phyloP scores from a whole-genome alignment of 1,284 basidiomycete species.

The Ustilago sp. region DNA sequence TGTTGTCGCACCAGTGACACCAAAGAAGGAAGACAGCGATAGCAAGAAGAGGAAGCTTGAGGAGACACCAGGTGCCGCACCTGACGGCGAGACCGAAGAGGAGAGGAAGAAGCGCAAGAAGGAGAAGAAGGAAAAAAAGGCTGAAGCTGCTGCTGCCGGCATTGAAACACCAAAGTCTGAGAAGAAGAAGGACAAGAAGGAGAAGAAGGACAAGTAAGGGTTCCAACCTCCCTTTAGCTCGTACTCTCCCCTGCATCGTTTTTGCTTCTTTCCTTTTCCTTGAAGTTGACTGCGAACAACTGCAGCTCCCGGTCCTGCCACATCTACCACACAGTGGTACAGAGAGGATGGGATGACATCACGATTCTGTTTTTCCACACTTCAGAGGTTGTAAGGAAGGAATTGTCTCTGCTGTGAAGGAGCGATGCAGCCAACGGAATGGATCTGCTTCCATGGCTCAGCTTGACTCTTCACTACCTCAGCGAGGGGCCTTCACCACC shows the following conservation, averaged over 20 bases:
- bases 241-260: not conserved
- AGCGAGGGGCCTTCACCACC: slow-evolving; percentile 5
- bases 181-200: slow-evolving; percentile 63
- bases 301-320: slow-evolving; percentile 44
- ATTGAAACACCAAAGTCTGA: slow-evolving; percentile 55
- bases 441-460: slow-evolving; percentile 2
- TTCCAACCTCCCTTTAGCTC: not conserved
- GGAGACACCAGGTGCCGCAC: slow-evolving; percentile 51
- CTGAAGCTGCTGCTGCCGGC: slow-evolving; percentile 54
- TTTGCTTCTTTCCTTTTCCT: not conserved
- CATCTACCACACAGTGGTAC: slow-evolving; percentile 14
- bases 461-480: not conserved
- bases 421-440: slow-evolving; percentile 12
- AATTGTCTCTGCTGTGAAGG: not conserved
- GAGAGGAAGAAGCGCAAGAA: slow-evolving; percentile 68
- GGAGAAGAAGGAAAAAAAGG: slow-evolving; percentile 68
- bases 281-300: slow-evolving; percentile 9
- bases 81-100: slow-evolving; percentile 64
- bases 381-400: slow-evolving; percentile 29
- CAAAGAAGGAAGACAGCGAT: slow-evolving; percentile 55
- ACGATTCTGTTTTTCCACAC: not conserved
- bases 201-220: slow-evolving; percentile 27
- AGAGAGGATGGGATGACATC: slow-evolving; percentile 37
- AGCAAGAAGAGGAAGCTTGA: slow-evolving; percentile 71
- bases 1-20: slow-evolving; percentile 40